phyloP scores from a whole-genome alignment of 1,284 basidiomycete species.

The Tilletia walkeri region DNA sequence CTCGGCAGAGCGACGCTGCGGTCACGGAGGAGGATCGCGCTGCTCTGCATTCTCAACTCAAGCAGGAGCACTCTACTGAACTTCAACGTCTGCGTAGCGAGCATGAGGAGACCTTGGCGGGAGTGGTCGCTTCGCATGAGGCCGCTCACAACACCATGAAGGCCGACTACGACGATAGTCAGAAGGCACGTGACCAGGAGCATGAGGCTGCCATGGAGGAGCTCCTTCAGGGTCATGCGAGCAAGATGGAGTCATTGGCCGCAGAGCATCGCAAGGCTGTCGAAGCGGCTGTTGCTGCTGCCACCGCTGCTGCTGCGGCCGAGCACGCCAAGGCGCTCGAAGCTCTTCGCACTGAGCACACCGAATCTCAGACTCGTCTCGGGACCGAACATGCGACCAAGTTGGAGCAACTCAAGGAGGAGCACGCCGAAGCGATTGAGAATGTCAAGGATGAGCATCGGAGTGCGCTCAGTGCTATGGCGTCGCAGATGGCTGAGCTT shows the following conservation, averaged over 20 bases:
- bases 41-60: constrained; percentile 12
- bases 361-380: neutral
- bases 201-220: constrained; percentile 9
- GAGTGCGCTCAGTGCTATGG: constrained; percentile 17
- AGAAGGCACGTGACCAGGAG: neutral
- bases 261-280: constrained; percentile 17
- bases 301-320: constrained; percentile 1
- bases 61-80: constrained; percentile 26
- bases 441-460: constrained; percentile 29
- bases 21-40: constrained; percentile 25
- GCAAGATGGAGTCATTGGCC: neutral
- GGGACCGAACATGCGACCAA: constrained; percentile 18
- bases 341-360: constrained; percentile 14
- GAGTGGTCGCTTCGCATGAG: neutral
- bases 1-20: constrained; percentile 8
- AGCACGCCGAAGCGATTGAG: constrained; percentile 26
- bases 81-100: constrained; percentile 27
- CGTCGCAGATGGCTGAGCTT: constrained; percentile 11
- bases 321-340: constrained; percentile 13
- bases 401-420: constrained; percentile 23
- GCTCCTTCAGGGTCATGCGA: neutral
- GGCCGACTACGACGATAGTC: neutral
- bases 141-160: neutral
- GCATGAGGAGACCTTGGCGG: constrained; percentile 27
- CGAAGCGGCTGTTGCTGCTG: neutral